Evolutionary conservation across 2,329 filamentous ascomycete species (phyloP).

Genomic region (Talaromyces sp.): DNA sequence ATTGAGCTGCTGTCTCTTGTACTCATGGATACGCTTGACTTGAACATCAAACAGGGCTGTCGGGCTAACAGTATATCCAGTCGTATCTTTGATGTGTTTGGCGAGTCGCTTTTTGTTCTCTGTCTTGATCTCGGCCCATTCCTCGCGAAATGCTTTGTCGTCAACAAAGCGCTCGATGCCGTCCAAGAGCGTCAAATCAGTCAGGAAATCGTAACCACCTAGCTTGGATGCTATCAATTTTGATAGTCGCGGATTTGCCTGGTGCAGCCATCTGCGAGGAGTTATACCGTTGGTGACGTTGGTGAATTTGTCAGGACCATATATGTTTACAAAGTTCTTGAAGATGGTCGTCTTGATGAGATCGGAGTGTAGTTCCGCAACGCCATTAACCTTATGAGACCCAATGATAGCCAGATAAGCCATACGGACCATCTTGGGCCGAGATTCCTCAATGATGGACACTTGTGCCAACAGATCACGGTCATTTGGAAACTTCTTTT

Average conservation of each 20-base stretch:
- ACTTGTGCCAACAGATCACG: constrained; percentile 79
- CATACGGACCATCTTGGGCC: constrained; percentile 98
- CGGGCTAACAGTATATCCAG: constrained; percentile 79
- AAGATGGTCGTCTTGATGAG: constrained; percentile 99
- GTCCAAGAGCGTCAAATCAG: constrained; percentile 81
- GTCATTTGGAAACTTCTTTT: constrained; percentile 85
- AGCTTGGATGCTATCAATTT: constrained; percentile 88
- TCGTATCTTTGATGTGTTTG: constrained; percentile 80
- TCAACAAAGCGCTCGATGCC: constrained; percentile 79
- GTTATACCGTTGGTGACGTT: constrained; percentile 99
- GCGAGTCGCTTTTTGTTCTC: constrained; percentile 92
- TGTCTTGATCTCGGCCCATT: constrained; percentile 95
- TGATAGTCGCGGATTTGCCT: constrained; percentile 89
- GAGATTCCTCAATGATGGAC: constrained; percentile 96
- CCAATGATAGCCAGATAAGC: constrained; percentile 91
- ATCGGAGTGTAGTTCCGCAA: constrained; percentile 95
- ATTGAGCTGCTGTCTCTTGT: constrained; percentile 98
- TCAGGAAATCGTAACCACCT: constrained; percentile 78
- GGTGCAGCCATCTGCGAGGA: constrained; percentile 91
- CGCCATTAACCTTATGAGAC: constrained; percentile 98
- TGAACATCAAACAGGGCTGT: constrained; percentile 90
- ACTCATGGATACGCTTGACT: constrained; percentile 98
- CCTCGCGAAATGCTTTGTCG: constrained; percentile 84
- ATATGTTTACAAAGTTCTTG: constrained; percentile 95
- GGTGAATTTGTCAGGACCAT: constrained; percentile 94